Percentiles rank a stretch among this genome's conserved stretches.
Conservation (phyloP, 495 filamentous ascomycete genomes). For the Xylaria palmicola region DNA sequence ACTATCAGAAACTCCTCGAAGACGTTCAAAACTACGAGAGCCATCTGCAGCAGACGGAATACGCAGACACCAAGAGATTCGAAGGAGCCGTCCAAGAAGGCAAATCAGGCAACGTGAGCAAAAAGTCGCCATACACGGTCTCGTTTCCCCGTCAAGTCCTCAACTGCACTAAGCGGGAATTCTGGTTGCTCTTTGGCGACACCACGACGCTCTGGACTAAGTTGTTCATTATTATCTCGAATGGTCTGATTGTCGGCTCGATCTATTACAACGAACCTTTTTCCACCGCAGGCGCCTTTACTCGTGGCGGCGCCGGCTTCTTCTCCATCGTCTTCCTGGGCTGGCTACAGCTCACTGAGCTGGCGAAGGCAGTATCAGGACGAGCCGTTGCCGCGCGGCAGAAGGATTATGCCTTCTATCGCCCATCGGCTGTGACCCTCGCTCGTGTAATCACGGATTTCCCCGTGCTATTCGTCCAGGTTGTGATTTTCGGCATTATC, state of each 20-base stretch:
- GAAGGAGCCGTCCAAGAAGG: conserved; percentile 65
- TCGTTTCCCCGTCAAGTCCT: conserved; percentile 65
- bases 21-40: conserved; percentile 51
- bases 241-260: conserved; percentile 72
- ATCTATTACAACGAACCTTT: conserved; percentile 67
- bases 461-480: conserved; percentile 63
- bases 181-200: conserved; percentile 75
- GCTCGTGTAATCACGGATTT: conserved; percentile 69
- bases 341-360: conserved; percentile 70
- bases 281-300: conserved; percentile 66
- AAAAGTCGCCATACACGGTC: conserved; percentile 70
- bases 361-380: conserved; percentile 58
- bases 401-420: conserved; percentile 71
- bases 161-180: conserved; percentile 70
- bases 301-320: conserved; percentile 66
- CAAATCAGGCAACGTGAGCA: conserved; percentile 65
- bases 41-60: conserved; percentile 44
- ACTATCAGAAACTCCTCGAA: conserved; percentile 48
- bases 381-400: conserved; percentile 28
- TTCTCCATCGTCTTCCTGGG: conserved; percentile 74
- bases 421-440: conserved; percentile 68
- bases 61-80: conserved; percentile 67
- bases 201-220: conserved; percentile 72
- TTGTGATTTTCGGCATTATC: conserved; percentile 61
- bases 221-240: conserved; percentile 72